Evolutionary conservation across 2,329 filamentous ascomycete species (phyloP), one percentile per base, ranked within the genome.

Genomic region (Monilinia laxa): DNA sequence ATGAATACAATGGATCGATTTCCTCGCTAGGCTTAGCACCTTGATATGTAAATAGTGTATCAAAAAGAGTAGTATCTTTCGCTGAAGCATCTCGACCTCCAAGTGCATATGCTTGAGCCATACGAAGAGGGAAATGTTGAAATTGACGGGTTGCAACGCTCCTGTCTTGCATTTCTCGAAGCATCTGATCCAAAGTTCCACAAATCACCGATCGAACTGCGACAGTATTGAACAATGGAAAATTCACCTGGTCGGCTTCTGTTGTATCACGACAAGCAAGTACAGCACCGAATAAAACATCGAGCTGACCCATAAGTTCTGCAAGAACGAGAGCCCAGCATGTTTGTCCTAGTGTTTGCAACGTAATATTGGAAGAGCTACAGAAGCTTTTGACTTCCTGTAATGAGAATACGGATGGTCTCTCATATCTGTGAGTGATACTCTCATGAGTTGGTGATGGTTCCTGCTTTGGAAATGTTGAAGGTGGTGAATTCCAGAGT

Each of bases 171-270:
- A 93, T 82, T 73, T 93, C 90, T 16, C 80, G 82, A 38, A 97
- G 78, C 78, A 96, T 88, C 0, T 87, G 83, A 0, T 76, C 70
- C 0, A 84, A 79, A 0, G 83, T 87, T 1, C 91, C 91, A 72
- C 95, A 90, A 2, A 97, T 76, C 3, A 93, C 82, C 1, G 84
- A 84, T 14, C 93, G 84, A 10, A 96, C 81, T 0, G 90, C 85
- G 0, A 97, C 87, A 0, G 93, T 97, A 74, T 96, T 97, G 91
- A 97, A 97, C 0, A 90, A 92, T 0, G 93, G 94, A 73, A 97
- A 97, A 74, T 93, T 82, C 16, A 94, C 78, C 35, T 85, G 77
- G 54, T 90, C 85, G 0, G 87, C 84, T 20, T 85, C 83, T 56
- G 90, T 88, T 12, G 86, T 87, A 66, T 95, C 91, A n/a, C 94